Percentiles rank a stretch among this genome's conserved stretches.
phyloP scores from a whole-genome alignment of 2,329 filamentous ascomycete species.

The Endothia cerciana region DNA sequence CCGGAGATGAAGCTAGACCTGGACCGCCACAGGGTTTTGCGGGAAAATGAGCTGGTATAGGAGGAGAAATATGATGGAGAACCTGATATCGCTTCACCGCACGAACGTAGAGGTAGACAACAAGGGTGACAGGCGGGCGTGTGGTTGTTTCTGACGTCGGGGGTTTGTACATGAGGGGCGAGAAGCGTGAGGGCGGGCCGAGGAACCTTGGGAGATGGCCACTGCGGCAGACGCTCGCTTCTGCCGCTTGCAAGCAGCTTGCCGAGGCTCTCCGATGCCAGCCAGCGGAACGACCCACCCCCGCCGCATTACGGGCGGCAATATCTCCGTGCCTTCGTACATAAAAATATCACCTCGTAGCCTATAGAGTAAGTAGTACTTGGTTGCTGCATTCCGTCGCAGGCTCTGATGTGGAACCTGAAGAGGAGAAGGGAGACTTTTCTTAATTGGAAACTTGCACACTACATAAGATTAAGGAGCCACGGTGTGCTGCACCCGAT shows the following conservation, averaged over 20 bases:
- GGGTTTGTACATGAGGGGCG: slow-evolving; percentile 13
- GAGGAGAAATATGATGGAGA: not conserved
- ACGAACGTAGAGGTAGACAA: not conserved
- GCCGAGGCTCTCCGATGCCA: slow-evolving; percentile 15
- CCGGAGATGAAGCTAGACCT: not conserved
- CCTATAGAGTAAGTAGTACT: too few relatives aligned
- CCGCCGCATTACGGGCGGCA: not conserved
- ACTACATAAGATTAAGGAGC: slow-evolving; percentile 18
- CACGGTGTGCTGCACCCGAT: not conserved
- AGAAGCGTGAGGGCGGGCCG: slow-evolving; percentile 6
- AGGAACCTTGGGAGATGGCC: slow-evolving; percentile 2
- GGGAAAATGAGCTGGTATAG: not conserved
- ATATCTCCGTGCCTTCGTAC: not conserved
- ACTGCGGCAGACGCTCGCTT: not conserved
- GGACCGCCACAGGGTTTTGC: not conserved
- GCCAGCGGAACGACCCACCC: not conserved
- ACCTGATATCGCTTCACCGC: too few relatives aligned
- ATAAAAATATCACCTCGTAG: too few relatives aligned
- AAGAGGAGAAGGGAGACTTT: slow-evolving; percentile 14
- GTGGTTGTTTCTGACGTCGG: slow-evolving; percentile 9
- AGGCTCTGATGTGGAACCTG: not conserved
- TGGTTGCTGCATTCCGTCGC: not conserved
- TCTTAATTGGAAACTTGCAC: slow-evolving; percentile 19
- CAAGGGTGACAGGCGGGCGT: not conserved
- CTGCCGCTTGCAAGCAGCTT: slow-evolving; percentile 2